Base-by-base conservation (phyloP, 495 filamentous ascomycete species). In the Hyaloscypha bicolor region DNA sequence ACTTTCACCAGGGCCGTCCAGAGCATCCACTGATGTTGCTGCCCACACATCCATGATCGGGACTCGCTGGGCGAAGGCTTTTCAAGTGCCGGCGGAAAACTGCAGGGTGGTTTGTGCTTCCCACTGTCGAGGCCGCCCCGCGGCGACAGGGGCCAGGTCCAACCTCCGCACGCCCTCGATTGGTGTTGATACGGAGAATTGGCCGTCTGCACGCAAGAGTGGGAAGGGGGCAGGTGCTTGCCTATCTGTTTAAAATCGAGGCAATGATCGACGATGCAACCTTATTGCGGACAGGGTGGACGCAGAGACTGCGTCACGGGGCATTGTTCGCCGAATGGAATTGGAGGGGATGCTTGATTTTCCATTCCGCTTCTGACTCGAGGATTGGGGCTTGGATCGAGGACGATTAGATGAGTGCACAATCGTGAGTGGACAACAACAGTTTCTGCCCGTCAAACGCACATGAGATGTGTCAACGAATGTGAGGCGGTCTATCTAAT, bases 241-340 rank as follows among this genome's bases (percentile, higher is more conserved):
- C 19, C 29, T 61, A 31, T 61, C 21, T 22, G 42, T 48, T 45
- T 33, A 29, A 60, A 11, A 45, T 61, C 22, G 37, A 48, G 33
- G 35, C n/a, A 48, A 48, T 61, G 59, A 61, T 61, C 59, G 59
- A 42, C 59, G 35, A 61, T 48, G 59, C 59, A 61, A 61, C 59
- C 59, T 61, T 61, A 61, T 61, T 61, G 29, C 59, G n/a, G 29
- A 48, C 4, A 3, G 25, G 42, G 42, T 48, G 42, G 8, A 37
- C 8, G 8, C 8, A 37, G 6, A 37, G 0, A 37, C 8, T 48
- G 42, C 16, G 16, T 48, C 42, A 48, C 42, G 42, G 16, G 42
- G 42, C 42, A 48, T 48, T 3, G 0, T 19, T 0, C 42, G 42
- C 42, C 42, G 42, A 48, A 12, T 8, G 35, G 35, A 25, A 4